Base-by-base conservation (phyloP, 495 filamentous ascomycete genomes). In the Daldinia bambusicola region DNA sequence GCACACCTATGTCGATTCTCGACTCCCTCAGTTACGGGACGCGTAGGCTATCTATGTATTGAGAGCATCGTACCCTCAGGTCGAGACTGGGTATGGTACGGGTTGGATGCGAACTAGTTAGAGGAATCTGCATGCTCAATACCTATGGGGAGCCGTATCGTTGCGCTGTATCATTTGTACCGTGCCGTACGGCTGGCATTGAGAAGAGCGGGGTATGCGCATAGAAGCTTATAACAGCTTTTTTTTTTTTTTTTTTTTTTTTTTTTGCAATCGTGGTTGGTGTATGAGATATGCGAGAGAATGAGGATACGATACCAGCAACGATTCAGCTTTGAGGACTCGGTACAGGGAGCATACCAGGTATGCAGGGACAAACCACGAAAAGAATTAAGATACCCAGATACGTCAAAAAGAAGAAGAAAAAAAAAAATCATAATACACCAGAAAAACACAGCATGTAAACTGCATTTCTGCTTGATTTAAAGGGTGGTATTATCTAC, bases 351-450 rank as follows among this genome's bases (percentile, higher is more conserved):
- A 32, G 16, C 9, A 38, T 58, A 0, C 1, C 6, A 26, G 16
- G 56, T 20, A 20, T 60, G 43, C 14, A 41, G 7, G 18, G 16
- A 38, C 16, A 36, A 45, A 52, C 30, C 26, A 61, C 57, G 18
- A 16, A 65, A 50, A 26, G 26, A 18, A 7, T 36, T 36, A 61
- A 53, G 69, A 72, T 72, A 72, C 69, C 69, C 64, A 63, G 52
- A 64, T 52, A 26, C 38, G 63, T 34, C 18, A 67, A 67, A 20
- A 6, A 41, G 13, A 38, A 26, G n/a, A 22, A 40, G 36, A 32
- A 52, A 52, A 26, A 26, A 26, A 26, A 3, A 26, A 26, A 26
- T 26, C 26, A 26, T 26, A 26, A 62, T 16, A 60, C 59, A 55
- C 45, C 12, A 12, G 53, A 30, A n/a, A 41, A 10, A 7, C 2